Evolutionary conservation across 106 monocot species (phyloP), one percentile per base, ranked within the genome.

Genomic region (Platanthera guangdongensis): DNA sequence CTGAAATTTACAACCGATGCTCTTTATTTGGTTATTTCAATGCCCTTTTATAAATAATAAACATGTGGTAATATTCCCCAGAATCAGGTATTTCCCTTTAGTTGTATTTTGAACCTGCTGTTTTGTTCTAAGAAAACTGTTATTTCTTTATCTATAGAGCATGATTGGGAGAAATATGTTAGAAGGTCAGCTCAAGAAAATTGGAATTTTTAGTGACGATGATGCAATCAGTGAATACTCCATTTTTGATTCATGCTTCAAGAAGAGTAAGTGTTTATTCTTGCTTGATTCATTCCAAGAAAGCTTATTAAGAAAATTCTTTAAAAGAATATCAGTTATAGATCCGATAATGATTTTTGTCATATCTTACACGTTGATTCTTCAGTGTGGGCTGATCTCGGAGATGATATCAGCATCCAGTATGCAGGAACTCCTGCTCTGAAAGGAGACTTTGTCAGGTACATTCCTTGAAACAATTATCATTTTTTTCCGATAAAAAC

Each of bases 361-460:
- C 25, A 50, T 51, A 21, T 51, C 7, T 70, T n/a, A 10, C 71
- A n/a, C 9, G 8, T 72, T 51, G 8, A 50, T 72, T 14, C 85
- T 84, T 80, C 82, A 99, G 97, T 88, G 74, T 99, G 97, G 97
- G 97, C 97, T 68, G 92, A 99, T 81, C 97, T 94, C 88, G 97
- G 97, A 72, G 97, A 99, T 90, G 89, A 94, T 59, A 87, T 99
- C 82, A 99, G 97, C 84, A 99, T 91, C 57, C 94, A 94, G 72
- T 99, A 99, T 77, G 94, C 94, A 63, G 97, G 94, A 71, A 99
- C 97, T 75, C 89, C 97, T 81, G 97, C 97, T 9, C 53, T 99
- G 21, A 99, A 99, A 88, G 97, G 97, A 82, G 97, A 99, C 85
- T 94, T 94, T 87, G 94, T 94, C 21, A 90, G 97, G 94, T 99